These are phyloP conservation scores for Rhodotorula paludigena DNA, from an alignment of 768 basidiomycete genomes.

Conservation along the genomic window DNA sequence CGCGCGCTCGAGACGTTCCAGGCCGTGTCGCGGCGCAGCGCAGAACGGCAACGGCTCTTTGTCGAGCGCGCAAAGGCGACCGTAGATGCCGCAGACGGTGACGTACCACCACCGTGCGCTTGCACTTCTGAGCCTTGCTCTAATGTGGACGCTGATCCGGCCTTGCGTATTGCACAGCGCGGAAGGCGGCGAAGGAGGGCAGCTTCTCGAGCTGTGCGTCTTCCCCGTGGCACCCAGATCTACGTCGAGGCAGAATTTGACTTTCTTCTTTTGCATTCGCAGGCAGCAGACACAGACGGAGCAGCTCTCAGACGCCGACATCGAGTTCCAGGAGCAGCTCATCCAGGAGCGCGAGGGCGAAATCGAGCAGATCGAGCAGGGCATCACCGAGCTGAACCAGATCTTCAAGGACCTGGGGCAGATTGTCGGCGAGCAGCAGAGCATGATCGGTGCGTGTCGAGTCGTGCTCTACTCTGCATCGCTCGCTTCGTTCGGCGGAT, in stretches of 20 bases:
- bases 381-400: conserved; percentile 90
- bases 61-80: conserved; percentile 80
- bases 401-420: conserved; percentile 96
- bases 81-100: conserved; percentile 54
- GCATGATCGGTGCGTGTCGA: conserved; percentile 72
- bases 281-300: conserved; percentile 31
- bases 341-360: conserved; percentile 91
- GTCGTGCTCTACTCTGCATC: background rate
- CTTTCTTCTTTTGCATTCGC: conserved; percentile 35
- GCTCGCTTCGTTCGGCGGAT: background rate
- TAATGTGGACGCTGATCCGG: background rate
- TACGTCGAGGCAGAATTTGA: background rate
- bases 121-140: background rate
- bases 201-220: conserved; percentile 40
- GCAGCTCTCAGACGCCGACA: conserved; percentile 53
- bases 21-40: conserved; percentile 80
- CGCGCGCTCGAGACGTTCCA: conserved; percentile 86
- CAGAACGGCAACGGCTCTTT: conserved; percentile 79
- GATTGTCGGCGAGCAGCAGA: conserved; percentile 86
- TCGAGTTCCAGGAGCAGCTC: conserved; percentile 91
- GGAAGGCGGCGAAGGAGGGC: background rate
- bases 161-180: background rate
- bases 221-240: too few species aligned
- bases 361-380: conserved; percentile 91
- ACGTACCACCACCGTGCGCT: background rate